Percentiles rank a stretch among this genome's conserved stretches.
Conservation (phyloP, 495 filamentous ascomycete genomes). For the Penicillium maclennaniae region DNA sequence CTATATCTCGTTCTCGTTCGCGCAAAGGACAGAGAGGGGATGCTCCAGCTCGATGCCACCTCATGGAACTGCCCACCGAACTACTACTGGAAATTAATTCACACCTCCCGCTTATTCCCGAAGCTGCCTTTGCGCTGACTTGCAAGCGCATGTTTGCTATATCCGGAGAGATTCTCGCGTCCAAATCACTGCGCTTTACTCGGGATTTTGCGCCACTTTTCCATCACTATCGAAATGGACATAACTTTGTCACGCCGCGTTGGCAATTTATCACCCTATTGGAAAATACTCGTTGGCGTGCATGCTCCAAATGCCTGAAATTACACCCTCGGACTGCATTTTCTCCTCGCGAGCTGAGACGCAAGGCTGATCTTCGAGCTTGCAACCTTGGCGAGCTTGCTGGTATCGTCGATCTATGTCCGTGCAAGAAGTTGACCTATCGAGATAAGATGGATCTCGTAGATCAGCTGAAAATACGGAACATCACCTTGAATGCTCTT, state of each 20-base stretch:
- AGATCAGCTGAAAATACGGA: conserved; percentile 32
- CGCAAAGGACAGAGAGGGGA: conserved; percentile 17
- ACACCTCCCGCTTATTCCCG: conserved; percentile 35
- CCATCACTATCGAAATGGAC: conserved; percentile 41
- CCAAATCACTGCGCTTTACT: conserved; percentile 38
- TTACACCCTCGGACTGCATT: conserved; percentile 40
- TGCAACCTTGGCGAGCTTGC: conserved; percentile 41
- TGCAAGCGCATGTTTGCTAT: conserved; percentile 43
- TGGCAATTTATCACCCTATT: conserved; percentile 42
- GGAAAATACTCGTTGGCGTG: conserved; percentile 38
- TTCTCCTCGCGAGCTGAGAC: conserved; percentile 32
- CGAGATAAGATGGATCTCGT: conserved; percentile 39
- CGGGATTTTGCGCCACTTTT: conserved; percentile 46
- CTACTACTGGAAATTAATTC: conserved; percentile 41
- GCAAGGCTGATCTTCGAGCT: conserved; percentile 33
- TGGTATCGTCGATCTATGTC: conserved; percentile 45
- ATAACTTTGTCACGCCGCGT: conserved; percentile 38
- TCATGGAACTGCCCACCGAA: conserved; percentile 45
- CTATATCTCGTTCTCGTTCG: conserved; percentile 11
- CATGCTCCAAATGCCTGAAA: conserved; percentile 45
- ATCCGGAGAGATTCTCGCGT: conserved; percentile 31
- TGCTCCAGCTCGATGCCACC: conserved; percentile 24
- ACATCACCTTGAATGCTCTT: conserved; percentile 27
- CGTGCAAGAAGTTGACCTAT: conserved; percentile 47
- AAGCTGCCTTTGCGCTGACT: conserved; percentile 42